These are phyloP conservation scores for Melanomma pulvis-pyrius DNA, from an alignment of 495 filamentous ascomycete species.

Conservation along the genomic window DNA sequence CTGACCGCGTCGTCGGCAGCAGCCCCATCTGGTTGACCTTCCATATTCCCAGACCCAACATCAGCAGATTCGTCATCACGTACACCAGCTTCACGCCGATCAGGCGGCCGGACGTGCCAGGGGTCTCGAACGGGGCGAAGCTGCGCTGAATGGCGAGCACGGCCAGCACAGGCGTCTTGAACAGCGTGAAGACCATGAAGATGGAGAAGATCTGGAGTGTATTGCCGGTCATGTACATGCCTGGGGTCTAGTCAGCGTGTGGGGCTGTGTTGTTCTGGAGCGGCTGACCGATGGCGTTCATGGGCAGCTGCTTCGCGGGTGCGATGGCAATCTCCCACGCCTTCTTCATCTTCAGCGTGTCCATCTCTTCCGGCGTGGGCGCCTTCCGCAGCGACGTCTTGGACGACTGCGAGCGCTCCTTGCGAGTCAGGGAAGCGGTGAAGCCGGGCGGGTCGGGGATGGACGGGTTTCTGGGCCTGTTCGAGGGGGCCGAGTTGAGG, in stretches of 20 bases:
- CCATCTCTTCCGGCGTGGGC: slow-evolving; percentile 78
- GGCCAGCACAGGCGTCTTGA: slow-evolving; percentile 92
- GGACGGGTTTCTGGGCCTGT: slow-evolving; percentile 59
- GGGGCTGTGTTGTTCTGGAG: not conserved
- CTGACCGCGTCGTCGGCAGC: slow-evolving; percentile 61
- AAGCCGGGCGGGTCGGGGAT: slow-evolving; percentile 90
- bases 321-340: slow-evolving; percentile 97
- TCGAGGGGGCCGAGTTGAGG: slow-evolving; percentile 66
- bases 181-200: slow-evolving; percentile 99
- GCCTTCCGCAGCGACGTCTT: slow-evolving; percentile 52
- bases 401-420: slow-evolving; percentile 43
- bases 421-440: slow-evolving; percentile 56
- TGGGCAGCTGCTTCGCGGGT: slow-evolving; percentile 90
- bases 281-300: slow-evolving; percentile 78
- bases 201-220: slow-evolving; percentile 98
- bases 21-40: slow-evolving; percentile 97
- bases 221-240: slow-evolving; percentile 99
- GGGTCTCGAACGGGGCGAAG: slow-evolving; percentile 87
- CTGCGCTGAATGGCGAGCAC: slow-evolving; percentile 74
- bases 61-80: slow-evolving; percentile 79
- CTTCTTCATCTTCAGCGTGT: slow-evolving; percentile 95
- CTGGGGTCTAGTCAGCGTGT: slow-evolving; percentile 4
- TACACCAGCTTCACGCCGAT: slow-evolving; percentile 83
- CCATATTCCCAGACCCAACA: slow-evolving; percentile 86
- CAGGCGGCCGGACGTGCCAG: slow-evolving; percentile 70